Conservation (phyloP, 768 basidiomycete genomes). For the Cubamyces sp. region DNA sequence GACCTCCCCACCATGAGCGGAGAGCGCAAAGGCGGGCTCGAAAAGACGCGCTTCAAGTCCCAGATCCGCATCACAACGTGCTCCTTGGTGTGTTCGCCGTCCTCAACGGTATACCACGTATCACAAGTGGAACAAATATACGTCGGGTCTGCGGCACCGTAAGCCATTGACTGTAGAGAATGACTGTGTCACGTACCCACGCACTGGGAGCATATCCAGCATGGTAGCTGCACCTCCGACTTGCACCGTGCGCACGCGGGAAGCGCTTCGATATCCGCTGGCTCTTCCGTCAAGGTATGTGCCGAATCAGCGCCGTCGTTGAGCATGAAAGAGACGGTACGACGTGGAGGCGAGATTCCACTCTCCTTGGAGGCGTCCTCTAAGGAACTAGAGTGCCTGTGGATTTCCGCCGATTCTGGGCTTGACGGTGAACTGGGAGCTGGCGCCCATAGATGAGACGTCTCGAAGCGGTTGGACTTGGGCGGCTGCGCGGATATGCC, state of each 20-base stretch:
- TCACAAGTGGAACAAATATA: not conserved
- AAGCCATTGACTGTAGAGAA: not conserved
- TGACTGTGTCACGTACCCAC: not conserved
- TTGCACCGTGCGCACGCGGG: not conserved
- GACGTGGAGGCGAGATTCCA: no score
- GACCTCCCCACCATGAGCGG: not conserved
- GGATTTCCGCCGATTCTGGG: no score
- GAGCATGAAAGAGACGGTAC: not conserved
- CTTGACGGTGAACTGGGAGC: no score
- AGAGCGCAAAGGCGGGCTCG: no score
- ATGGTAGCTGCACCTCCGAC: not conserved
- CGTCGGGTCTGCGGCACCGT: not conserved
- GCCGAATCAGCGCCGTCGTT: not conserved
- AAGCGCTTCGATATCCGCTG: not conserved
- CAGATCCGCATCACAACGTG: not conserved
- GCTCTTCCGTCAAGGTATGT: not conserved
- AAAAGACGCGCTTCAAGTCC: not conserved
- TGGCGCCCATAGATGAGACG: no score
- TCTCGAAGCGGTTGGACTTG: no score
- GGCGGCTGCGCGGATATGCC: no score
- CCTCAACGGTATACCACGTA: not conserved
- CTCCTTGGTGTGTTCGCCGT: not conserved
- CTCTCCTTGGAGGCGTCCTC: no score
- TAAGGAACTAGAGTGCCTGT: no score
- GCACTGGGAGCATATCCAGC: constrained; percentile 2